Percentiles rank a stretch among this genome's conserved stretches.
Conservation (phyloP, 257 asterid genomes). For the Solanum sejunctum region DNA sequence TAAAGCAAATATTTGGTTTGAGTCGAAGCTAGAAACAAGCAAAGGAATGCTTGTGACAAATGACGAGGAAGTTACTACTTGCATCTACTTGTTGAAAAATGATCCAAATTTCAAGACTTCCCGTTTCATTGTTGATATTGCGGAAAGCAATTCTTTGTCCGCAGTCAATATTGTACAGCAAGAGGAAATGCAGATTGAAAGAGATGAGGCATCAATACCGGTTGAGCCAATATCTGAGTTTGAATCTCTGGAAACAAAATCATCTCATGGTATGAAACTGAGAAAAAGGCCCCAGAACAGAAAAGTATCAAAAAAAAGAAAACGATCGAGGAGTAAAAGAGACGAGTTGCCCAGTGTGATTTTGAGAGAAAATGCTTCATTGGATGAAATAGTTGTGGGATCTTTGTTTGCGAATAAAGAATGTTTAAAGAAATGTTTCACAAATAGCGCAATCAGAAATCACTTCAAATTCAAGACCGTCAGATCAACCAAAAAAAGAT, state of each 20-base stretch:
- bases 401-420: neutral
- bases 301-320: neutral
- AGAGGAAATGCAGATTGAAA: neutral
- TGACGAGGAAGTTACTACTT: neutral
- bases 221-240: neutral
- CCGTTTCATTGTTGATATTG: constrained; percentile 1
- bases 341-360: neutral
- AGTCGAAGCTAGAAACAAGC: neutral
- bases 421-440: neutral
- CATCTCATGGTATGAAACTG: neutral
- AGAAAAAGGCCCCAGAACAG: neutral
- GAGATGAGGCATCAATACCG: neutral
- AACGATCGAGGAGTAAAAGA: neutral
- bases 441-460: neutral
- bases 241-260: neutral
- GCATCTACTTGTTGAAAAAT: neutral
- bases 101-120: neutral
- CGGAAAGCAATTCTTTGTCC: neutral
- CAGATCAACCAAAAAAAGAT: neutral
- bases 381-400: neutral
- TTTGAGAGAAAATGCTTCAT: neutral
- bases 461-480: neutral
- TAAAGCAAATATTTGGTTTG: neutral
- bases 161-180: neutral
- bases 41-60: neutral